Evolutionary conservation across 305 asterid genomes (phyloP).

Genomic region (Fraxinus velutina): DNA sequence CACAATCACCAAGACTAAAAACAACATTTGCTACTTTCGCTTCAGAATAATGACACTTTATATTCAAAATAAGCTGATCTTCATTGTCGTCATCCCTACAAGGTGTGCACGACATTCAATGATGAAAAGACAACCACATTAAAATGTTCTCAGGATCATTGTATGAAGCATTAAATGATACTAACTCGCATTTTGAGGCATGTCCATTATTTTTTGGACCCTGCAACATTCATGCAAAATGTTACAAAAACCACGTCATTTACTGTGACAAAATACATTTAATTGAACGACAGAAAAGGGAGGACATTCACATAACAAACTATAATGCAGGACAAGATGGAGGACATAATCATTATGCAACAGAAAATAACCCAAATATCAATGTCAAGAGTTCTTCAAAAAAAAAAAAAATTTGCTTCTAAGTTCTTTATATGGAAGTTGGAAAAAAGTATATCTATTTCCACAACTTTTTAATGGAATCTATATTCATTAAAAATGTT

Average conservation of each 20-base stretch:
- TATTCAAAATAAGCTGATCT: constrained; percentile 38
- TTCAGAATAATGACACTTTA: constrained; percentile 64
- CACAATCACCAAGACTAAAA: constrained; percentile 73
- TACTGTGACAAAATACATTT: background rate
- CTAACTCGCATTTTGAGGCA: constrained; percentile 32
- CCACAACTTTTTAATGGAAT: background rate
- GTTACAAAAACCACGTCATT: background rate
- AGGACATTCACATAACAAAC: background rate
- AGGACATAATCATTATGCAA: background rate
- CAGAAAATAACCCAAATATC: constrained; percentile 2
- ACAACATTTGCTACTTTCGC: constrained; percentile 46
- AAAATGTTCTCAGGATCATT: constrained; percentile 6
- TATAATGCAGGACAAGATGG: background rate
- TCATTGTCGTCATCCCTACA: constrained; percentile 32
- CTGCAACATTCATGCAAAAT: constrained; percentile 24
- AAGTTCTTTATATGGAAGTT: background rate
- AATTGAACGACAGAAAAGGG: background rate
- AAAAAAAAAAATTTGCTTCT: background rate
- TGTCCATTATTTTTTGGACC: constrained; percentile 24
- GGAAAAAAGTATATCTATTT: background rate
- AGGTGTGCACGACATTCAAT: constrained; percentile 18
- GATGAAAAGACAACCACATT: background rate
- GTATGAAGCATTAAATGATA: constrained; percentile 11
- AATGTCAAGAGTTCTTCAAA: constrained; percentile 8
- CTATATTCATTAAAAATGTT: background rate